phyloP scores from a whole-genome alignment of 2,329 filamentous ascomycete genomes.

The Stromatinia cepivora region DNA sequence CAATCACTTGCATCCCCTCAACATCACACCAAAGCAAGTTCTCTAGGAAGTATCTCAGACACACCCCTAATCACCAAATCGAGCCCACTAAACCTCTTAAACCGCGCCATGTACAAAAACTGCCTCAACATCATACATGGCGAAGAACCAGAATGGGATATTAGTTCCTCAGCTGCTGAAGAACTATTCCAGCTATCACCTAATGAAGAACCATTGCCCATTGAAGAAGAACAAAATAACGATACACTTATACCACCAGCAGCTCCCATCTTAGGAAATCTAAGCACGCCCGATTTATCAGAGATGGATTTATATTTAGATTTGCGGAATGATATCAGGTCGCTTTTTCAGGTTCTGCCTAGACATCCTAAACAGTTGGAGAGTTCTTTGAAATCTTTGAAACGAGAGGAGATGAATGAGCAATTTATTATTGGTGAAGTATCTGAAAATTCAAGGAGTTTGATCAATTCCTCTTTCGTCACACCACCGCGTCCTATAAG shows the following conservation, averaged over 20 bases:
- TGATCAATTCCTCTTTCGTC: background rate
- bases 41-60: background rate
- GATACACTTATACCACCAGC: background rate
- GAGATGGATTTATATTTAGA: too few species aligned
- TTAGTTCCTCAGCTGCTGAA: background rate
- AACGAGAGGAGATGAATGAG: background rate
- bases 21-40: background rate
- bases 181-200: background rate
- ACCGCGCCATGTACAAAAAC: background rate
- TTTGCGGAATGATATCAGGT: background rate
- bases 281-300: too few species aligned
- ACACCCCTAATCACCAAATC: background rate
- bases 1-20: background rate
- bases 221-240: too few species aligned
- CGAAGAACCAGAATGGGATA: background rate
- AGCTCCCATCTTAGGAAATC: fast-evolving
- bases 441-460: too few species aligned
- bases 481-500: background rate
- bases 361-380: fast-evolving
- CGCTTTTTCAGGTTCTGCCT: background rate
- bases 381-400: background rate
- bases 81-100: background rate
- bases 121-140: background rate
- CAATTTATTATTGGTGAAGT: background rate
- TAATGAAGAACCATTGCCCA: background rate